A percentile compares a stretch with the other conserved stretches of the same genome.
Conservation (phyloP, 371 early-diverging fungal species). For the Haplosporangium sp. region DNA sequence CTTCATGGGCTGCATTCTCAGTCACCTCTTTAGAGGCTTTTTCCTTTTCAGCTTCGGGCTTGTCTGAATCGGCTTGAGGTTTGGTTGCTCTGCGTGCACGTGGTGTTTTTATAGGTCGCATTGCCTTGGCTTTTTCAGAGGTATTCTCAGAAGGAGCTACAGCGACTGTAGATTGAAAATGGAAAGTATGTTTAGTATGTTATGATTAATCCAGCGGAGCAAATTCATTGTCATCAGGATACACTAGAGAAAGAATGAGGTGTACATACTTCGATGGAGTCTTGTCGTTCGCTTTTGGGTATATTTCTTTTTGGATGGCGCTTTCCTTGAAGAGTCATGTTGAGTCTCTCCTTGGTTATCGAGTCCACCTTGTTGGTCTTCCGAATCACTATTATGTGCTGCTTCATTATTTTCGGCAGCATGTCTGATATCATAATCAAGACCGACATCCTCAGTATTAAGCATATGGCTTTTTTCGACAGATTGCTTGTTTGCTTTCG, state of each 20-base stretch:
- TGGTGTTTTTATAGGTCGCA: neutral
- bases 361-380: constrained; percentile 11
- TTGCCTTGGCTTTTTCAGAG: constrained; percentile 27
- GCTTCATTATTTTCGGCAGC: neutral
- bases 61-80: neutral
- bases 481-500: neutral
- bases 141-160: constrained; percentile 47
- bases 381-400: constrained; percentile 13
- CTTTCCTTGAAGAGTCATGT: neutral
- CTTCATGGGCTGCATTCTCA: neutral
- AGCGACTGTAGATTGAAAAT: constrained; percentile 23
- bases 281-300: constrained; percentile 51
- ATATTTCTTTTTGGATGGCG: constrained; percentile 36
- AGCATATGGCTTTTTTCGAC: neutral
- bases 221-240: too few species aligned
- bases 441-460: neutral
- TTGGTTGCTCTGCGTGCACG: constrained; percentile 15
- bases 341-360: neutral
- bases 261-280: constrained; percentile 41
- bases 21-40: neutral
- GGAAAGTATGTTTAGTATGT: too few species aligned
- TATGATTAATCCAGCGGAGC: too few species aligned
- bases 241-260: too few species aligned
- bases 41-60: neutral
- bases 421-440: neutral